phyloP scores from a whole-genome alignment of 768 basidiomycete species.

The Cyclocybe aegerita region DNA sequence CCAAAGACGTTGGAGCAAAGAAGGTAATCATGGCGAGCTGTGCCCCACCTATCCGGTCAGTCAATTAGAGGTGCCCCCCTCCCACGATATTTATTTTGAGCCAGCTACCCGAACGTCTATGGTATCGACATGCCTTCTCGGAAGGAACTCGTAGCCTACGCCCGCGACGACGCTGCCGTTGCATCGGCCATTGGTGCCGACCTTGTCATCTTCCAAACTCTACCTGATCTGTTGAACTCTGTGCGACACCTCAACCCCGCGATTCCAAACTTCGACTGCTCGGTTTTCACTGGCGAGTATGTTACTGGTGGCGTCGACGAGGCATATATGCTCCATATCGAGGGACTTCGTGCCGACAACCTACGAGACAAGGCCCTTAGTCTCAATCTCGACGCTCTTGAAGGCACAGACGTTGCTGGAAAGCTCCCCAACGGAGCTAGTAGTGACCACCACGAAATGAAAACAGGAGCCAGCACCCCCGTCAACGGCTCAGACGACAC shows the following conservation, averaged over 20 bases:
- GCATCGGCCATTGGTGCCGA: slow-evolving; percentile 89
- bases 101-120: slow-evolving; percentile 90
- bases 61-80: neutral
- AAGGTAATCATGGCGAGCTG: slow-evolving; percentile 96
- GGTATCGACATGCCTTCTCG: slow-evolving; percentile 99
- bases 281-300: slow-evolving; percentile 97
- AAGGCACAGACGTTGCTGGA: slow-evolving; percentile 33
- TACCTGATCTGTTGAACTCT: slow-evolving; percentile 82
- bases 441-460: slow-evolving; percentile 6
- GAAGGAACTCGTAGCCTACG: slow-evolving; percentile 87
- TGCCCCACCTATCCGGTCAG: slow-evolving; percentile 90
- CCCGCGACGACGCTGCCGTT: slow-evolving; percentile 68
- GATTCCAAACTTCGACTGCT: slow-evolving; percentile 87
- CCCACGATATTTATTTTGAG: slow-evolving; percentile 1
- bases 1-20: slow-evolving; percentile 96
- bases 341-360: slow-evolving; percentile 80
- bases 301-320: slow-evolving; percentile 92
- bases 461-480: slow-evolving; percentile 37
- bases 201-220: slow-evolving; percentile 92
- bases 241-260: slow-evolving; percentile 82
- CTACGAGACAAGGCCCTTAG: slow-evolving; percentile 54
- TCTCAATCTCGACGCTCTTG: slow-evolving; percentile 30
- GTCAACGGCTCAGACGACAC: slow-evolving; percentile 71
- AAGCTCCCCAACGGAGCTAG: slow-evolving; percentile 13
- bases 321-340: slow-evolving; percentile 72